phyloP scores from a whole-genome alignment of 2,329 filamentous ascomycete species.

The Parastagonospora avenae region DNA sequence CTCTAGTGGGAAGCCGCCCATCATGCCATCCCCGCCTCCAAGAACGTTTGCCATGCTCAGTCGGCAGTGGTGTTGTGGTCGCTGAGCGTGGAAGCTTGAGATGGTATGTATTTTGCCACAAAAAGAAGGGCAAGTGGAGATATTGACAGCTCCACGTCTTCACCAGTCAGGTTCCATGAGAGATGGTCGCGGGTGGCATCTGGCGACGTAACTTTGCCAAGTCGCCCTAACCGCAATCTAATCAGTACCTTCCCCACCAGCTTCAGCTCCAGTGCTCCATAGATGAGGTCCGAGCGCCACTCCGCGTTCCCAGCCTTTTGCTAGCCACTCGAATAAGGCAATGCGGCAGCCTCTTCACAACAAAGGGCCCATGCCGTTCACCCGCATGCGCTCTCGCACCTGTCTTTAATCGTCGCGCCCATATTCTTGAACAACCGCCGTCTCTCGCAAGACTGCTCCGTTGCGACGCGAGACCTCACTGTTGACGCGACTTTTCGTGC shows the following conservation, averaged over 20 bases:
- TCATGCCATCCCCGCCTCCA: conserved; percentile 49
- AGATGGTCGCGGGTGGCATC: conserved; percentile 8
- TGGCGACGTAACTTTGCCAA: conserved; percentile 39
- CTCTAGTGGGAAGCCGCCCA: conserved; percentile 76
- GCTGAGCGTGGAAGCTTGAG: neutral
- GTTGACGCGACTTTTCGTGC: conserved; percentile 2
- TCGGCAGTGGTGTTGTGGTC: neutral
- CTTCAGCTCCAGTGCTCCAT: neutral
- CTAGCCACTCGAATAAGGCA: conserved; percentile 28
- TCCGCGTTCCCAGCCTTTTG: conserved; percentile 25
- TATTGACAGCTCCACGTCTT: neutral
- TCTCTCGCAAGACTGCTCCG: neutral
- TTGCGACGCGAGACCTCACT: neutral
- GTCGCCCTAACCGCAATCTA: conserved; percentile 2
- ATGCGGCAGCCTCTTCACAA: conserved; percentile 7
- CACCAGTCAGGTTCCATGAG: neutral
- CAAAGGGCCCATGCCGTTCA: conserved; percentile 11
- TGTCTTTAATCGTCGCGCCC: neutral
- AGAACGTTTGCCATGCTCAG: conserved; percentile 53
- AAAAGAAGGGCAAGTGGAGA: neutral
- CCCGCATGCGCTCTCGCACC: conserved; percentile 12
- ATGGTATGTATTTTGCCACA: neutral
- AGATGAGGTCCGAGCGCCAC: conserved; percentile 8
- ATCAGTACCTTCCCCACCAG: conserved; percentile 4
- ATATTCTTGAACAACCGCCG: conserved; percentile 5